A percentile compares a stretch with the other conserved stretches of the same genome.
Conservation (phyloP, 768 basidiomycete genomes). For the Xerocomellus intermedius region DNA sequence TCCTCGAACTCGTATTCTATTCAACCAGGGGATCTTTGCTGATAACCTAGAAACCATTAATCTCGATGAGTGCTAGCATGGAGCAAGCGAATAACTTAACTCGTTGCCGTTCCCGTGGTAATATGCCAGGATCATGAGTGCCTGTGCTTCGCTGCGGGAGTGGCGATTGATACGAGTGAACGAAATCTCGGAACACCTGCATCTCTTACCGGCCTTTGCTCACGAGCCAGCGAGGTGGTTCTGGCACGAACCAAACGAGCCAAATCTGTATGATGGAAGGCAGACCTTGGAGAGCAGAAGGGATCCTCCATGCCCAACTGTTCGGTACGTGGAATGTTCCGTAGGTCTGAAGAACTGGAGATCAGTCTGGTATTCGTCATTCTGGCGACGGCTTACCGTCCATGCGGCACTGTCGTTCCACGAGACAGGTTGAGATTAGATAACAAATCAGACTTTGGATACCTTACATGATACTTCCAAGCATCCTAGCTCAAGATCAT, state of each 20-base stretch:
- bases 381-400: constrained; percentile 34
- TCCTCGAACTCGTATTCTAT: constrained; percentile 62
- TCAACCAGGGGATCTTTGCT: constrained; percentile 33
- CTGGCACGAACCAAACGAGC: constrained; percentile 34
- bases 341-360: constrained; percentile 7
- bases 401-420: constrained; percentile 54
- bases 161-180: background rate
- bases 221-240: constrained; percentile 39
- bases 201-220: constrained; percentile 30
- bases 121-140: constrained; percentile 37
- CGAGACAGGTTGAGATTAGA: background rate
- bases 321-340: constrained; percentile 12
- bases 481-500: constrained; percentile 9
- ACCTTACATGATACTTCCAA: constrained; percentile 35
- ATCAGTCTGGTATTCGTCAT: background rate
- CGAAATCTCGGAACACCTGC: background rate
- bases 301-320: constrained; percentile 21
- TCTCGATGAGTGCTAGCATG: background rate
- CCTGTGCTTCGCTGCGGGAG: constrained; percentile 30
- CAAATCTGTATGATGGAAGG: constrained; percentile 12
- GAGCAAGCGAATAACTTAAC: constrained; percentile 8
- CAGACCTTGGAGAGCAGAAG: constrained; percentile 14
- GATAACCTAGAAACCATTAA: background rate
- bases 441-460: background rate
- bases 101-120: constrained; percentile 42